Evolutionary conservation across 148 eudicot genomes (phyloP), one percentile per base, ranked within the genome.

Genomic region (Spergularia bocconei): DNA sequence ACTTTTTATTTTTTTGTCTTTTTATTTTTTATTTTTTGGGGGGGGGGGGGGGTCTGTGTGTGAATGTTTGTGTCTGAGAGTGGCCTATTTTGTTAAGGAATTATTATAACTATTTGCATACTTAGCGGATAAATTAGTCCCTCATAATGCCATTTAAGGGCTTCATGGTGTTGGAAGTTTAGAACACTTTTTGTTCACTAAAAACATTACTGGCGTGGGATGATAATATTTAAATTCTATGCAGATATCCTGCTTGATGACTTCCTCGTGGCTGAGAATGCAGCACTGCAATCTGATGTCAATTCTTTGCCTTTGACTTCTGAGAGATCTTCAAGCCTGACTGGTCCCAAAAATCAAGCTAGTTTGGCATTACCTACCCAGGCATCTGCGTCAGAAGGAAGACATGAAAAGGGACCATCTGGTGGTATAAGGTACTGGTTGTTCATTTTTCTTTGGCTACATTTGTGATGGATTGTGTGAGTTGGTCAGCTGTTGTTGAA

Each of bases 161-260:
- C 15, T 47, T 20, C 19, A 68, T 21, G 13, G 19, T 67, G 39
- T 21, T 75, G 12, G 47, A 29, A 5, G 47, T 41, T 41, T 41
- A 5, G 20, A 38, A 52, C 6, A 44, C 63, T 65, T 67, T 67
- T 7, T 41, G 51, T 21, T 50, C 39, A 13, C 20, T 65, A 57
- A 54, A 53, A 53, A 38, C 67, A 13, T 16, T n/a, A 29, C 23
- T 33, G 71, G 56, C 60, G 11, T 48, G 29, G 47, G 47, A 19
- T 50, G 66, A 63, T 29, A 53, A 57, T 63, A 36, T 23, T 72
- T 19, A 63, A 62, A 50, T 60, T 57, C 6, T 62, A 38, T 84
- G 88, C 98, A 95, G 98, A 92, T 88, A 63, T 77, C 25, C 76
- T 95, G 87, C 82, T 92, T 39, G 96, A 72, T 57, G 98, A 95